A percentile compares a stretch with the other conserved stretches of the same genome.
Conservation (phyloP, 1,139 yeast species). For the Yamadazyma trypodendri region DNA sequence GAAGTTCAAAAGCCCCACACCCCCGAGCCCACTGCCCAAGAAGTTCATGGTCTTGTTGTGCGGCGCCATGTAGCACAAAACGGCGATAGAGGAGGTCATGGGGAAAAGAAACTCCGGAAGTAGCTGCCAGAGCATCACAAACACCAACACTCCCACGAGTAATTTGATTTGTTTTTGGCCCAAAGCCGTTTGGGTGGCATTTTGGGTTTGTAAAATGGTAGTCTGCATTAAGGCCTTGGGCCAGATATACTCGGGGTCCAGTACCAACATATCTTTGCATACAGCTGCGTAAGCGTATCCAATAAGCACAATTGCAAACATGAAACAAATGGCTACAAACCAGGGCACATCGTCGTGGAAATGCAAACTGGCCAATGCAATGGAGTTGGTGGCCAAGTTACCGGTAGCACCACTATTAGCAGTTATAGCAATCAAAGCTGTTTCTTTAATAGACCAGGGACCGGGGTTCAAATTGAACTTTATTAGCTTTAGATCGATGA, state of each 20-base stretch:
- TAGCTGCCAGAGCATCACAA: slow-evolving; percentile 40
- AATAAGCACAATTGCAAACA: slow-evolving; percentile 48
- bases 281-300: slow-evolving; percentile 50
- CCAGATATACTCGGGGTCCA: slow-evolving; percentile 45
- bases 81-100: slow-evolving; percentile 36
- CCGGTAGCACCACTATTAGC: slow-evolving; percentile 50
- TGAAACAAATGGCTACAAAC: slow-evolving; percentile 33
- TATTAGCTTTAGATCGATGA: slow-evolving; percentile 4
- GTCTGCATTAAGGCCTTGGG: slow-evolving; percentile 51
- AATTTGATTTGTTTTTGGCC: slow-evolving; percentile 32
- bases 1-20: slow-evolving; percentile 42
- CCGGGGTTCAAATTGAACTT: slow-evolving; percentile 32
- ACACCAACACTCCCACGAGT: slow-evolving; percentile 28
- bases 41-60: slow-evolving; percentile 33
- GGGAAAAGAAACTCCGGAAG: slow-evolving; percentile 45
- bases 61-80: slow-evolving; percentile 47
- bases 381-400: slow-evolving; percentile 40
- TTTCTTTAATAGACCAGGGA: slow-evolving; percentile 48
- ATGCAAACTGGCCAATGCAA: slow-evolving; percentile 41
- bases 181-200: slow-evolving; percentile 8
- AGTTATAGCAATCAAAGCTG: slow-evolving; percentile 43
- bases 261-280: slow-evolving; percentile 38
- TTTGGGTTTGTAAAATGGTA: slow-evolving; percentile 37
- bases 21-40: slow-evolving; percentile 46
- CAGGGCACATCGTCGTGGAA: slow-evolving; percentile 32